phyloP scores from a whole-genome alignment of 768 basidiomycete genomes.

The Panaeolus papilionaceus region DNA sequence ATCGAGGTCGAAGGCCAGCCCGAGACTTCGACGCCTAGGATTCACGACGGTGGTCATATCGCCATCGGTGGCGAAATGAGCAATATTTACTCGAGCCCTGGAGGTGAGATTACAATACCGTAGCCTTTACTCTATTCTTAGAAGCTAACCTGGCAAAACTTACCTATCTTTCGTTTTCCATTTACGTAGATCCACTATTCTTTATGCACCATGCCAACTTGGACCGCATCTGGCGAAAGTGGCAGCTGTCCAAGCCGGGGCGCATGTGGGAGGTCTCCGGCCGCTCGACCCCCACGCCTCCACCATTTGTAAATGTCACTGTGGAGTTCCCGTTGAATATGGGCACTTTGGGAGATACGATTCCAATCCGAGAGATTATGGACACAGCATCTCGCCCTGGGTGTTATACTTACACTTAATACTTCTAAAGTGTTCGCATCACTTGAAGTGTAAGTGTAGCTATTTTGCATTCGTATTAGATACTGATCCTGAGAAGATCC shows the following conservation, averaged over 20 bases:
- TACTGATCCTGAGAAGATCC: too few species aligned
- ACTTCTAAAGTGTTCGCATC: too few species aligned
- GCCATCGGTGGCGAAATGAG: constrained; percentile 41
- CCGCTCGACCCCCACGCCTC: constrained; percentile 32
- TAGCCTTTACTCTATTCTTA: neutral
- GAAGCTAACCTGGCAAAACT: too few species aligned
- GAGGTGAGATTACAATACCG: constrained; percentile 34
- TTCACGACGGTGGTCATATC: constrained; percentile 46
- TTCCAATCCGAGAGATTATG: constrained; percentile 41
- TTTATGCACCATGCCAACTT: constrained; percentile 47
- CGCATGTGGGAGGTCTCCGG: constrained; percentile 41
- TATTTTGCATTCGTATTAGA: too few species aligned
- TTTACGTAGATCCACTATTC: constrained; percentile 42
- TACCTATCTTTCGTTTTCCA: too few species aligned
- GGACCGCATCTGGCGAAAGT: constrained; percentile 48
- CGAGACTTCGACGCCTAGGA: constrained; percentile 28
- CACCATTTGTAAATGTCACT: constrained; percentile 37
- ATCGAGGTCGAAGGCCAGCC: constrained; percentile 42
- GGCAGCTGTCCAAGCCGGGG: constrained; percentile 37
- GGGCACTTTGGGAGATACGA: constrained; percentile 32
- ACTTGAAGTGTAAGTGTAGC: too few species aligned
- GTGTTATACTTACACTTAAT: constrained; percentile 38
- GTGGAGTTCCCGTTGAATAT: constrained; percentile 38
- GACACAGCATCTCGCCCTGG: constrained; percentile 35
- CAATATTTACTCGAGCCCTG: constrained; percentile 45